A percentile compares a stretch with the other conserved stretches of the same genome.
Evolutionary conservation across 2,329 filamentous ascomycete genomes (phyloP).

Genomic region (Aspergillus fructus): DNA sequence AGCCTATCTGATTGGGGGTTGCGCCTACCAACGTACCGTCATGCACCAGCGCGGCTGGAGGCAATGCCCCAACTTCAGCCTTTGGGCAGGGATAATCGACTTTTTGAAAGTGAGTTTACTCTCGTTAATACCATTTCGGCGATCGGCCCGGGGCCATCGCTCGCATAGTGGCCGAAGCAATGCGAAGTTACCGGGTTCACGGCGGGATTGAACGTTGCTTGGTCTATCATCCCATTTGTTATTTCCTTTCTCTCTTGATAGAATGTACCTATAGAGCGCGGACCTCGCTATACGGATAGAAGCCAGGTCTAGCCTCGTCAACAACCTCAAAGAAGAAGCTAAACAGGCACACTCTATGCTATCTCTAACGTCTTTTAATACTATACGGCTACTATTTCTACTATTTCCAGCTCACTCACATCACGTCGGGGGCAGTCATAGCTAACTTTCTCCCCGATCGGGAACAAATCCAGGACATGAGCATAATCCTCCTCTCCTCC

Average conservation of each 20-base stretch:
- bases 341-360: background rate
- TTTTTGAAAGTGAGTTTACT: constrained; percentile 72
- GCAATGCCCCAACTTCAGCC: constrained; percentile 88
- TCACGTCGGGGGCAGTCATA: constrained; percentile 1
- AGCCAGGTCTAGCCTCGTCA: background rate
- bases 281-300: background rate
- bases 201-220: constrained; percentile 34
- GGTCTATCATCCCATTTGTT: constrained; percentile 16
- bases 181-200: constrained; percentile 30
- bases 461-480: constrained; percentile 42
- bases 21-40: constrained; percentile 93
- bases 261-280: constrained; percentile 2
- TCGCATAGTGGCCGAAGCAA: constrained; percentile 23
- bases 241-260: background rate
- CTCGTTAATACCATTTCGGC: constrained; percentile 38
- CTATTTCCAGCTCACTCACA: background rate
- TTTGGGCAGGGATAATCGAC: constrained; percentile 85
- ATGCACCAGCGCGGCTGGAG: constrained; percentile 93
- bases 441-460: constrained; percentile 9
- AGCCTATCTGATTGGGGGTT: constrained; percentile 87
- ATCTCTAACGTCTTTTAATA: background rate
- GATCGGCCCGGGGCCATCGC: constrained; percentile 26
- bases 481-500: constrained; percentile 48
- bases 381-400: background rate
- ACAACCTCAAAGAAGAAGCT: background rate